These are phyloP conservation scores for Tricholoma sp. DNA, from an alignment of 768 basidiomycete genomes.

Conservation along the genomic window DNA sequence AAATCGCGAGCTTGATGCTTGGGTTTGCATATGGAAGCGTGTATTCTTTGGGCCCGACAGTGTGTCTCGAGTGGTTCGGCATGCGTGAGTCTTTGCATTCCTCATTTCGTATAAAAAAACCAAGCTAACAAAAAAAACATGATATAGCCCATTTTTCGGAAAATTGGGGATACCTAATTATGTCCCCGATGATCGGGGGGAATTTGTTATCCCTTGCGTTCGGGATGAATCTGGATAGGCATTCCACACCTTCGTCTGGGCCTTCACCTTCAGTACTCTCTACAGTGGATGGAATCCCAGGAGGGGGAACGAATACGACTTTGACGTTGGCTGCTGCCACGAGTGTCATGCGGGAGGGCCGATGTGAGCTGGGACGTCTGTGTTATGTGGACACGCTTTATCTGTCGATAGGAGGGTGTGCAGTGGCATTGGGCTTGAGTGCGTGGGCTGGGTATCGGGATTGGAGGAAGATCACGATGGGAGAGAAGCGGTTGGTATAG, in stretches of 20 bases:
- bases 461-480: slow-evolving; percentile 15
- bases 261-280: background rate
- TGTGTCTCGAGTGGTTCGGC: slow-evolving; percentile 87
- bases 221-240: slow-evolving; percentile 74
- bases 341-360: slow-evolving; percentile 17
- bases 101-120: background rate
- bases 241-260: slow-evolving; percentile 22
- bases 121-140: background rate
- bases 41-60: slow-evolving; percentile 68
- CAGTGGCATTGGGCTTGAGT: slow-evolving; percentile 41
- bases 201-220: slow-evolving; percentile 82
- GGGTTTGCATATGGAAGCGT: slow-evolving; percentile 69
- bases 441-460: slow-evolving; percentile 51
- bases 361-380: slow-evolving; percentile 50
- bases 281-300: too few relatives aligned
- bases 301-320: background rate
- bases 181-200: slow-evolving; percentile 69
- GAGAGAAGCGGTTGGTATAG: too few relatives aligned
- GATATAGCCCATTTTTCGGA: slow-evolving; percentile 64
- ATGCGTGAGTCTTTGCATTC: slow-evolving; percentile 51
- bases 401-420: slow-evolving; percentile 44
- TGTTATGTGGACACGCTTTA: slow-evolving; percentile 60
- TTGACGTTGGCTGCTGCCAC: background rate
- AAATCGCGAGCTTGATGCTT: slow-evolving; percentile 49
- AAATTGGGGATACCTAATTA: slow-evolving; percentile 78